phyloP scores from a whole-genome alignment of 495 filamentous ascomycete genomes.

The Aspergillus kassunensis region DNA sequence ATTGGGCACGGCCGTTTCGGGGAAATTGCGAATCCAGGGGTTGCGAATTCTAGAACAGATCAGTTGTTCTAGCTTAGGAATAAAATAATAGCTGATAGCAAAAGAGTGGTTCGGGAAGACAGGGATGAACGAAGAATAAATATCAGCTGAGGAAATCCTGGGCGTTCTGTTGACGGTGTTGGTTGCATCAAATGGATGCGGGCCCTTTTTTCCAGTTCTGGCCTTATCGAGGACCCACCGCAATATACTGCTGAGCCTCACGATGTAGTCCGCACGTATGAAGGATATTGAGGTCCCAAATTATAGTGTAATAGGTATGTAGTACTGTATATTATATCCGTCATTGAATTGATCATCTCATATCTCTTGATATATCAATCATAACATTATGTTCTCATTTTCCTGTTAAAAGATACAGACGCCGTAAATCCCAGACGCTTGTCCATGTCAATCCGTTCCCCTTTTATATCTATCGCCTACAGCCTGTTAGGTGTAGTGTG shows the following conservation, averaged over 20 bases:
- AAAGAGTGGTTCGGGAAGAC: slow-evolving; percentile 13
- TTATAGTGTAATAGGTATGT: too few species aligned
- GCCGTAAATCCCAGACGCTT: slow-evolving; percentile 10
- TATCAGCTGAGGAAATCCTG: neutral
- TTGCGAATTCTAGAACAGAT: slow-evolving; percentile 1
- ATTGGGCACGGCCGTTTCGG: slow-evolving; percentile 11
- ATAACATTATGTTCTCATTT: slow-evolving; percentile 17
- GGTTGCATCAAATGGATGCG: slow-evolving; percentile 14
- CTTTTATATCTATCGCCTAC: slow-evolving; percentile 36
- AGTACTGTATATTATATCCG: too few species aligned
- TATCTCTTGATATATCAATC: slow-evolving; percentile 4
- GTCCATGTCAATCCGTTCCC: slow-evolving; percentile 4
- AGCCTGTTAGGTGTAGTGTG: slow-evolving; percentile 64
- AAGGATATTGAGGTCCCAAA: too few species aligned
- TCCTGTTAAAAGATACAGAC: slow-evolving; percentile 8
- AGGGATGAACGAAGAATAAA: slow-evolving; percentile 9
- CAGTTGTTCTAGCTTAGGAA: too few species aligned
- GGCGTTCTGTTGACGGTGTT: neutral
- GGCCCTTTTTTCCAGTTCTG: slow-evolving; percentile 10
- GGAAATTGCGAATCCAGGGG: slow-evolving; percentile 10
- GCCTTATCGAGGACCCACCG: too few species aligned
- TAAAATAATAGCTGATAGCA: neutral
- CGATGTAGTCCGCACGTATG: too few species aligned
- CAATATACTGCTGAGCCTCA: too few species aligned
- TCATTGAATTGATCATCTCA: too few species aligned